Conservation (phyloP, 116 monocot species). For the Posidonia oceanica region DNA sequence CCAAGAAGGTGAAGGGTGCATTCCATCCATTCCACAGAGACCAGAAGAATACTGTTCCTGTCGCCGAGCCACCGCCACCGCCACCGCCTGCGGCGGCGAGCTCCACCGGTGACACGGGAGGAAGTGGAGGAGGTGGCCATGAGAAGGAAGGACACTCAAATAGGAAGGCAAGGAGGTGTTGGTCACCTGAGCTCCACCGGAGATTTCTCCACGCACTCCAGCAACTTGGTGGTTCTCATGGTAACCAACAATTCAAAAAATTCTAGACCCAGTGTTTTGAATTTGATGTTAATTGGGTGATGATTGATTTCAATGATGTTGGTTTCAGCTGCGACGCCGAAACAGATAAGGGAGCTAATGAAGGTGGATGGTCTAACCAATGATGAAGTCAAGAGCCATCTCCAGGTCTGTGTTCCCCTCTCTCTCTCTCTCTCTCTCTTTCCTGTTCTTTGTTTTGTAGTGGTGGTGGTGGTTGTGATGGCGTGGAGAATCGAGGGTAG, state of each 20-base stretch:
- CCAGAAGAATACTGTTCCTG: conserved; percentile 19
- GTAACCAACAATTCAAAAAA: conserved; percentile 13
- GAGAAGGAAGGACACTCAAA: conserved; percentile 21
- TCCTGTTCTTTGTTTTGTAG: too few species aligned
- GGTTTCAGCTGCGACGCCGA: conserved; percentile 74
- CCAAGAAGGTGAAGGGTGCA: conserved; percentile 40
- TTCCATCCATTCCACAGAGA: conserved; percentile 61
- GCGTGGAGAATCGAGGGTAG: too few species aligned
- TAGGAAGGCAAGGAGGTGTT: conserved; percentile 62
- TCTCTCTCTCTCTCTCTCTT: neutral
- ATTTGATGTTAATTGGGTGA: neutral
- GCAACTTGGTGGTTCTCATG: conserved; percentile 74
- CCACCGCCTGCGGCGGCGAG: conserved; percentile 22
- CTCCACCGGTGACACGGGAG: conserved; percentile 14
- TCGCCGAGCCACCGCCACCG: neutral
- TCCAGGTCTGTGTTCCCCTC: conserved; percentile 46
- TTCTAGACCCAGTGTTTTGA: neutral
- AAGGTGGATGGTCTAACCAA: conserved; percentile 97
- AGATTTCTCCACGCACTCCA: conserved; percentile 71
- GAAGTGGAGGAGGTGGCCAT: conserved; percentile 12
- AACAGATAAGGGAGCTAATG: conserved; percentile 95
- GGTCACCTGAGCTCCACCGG: conserved; percentile 92
- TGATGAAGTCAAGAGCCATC: conserved; percentile 95
- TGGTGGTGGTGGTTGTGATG: too few species aligned
- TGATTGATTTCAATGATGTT: neutral